Evolutionary conservation across 2,329 filamentous ascomycete genomes (phyloP), one percentile per base, ranked within the genome.

Genomic region (Colletotrichum tofieldiae): DNA sequence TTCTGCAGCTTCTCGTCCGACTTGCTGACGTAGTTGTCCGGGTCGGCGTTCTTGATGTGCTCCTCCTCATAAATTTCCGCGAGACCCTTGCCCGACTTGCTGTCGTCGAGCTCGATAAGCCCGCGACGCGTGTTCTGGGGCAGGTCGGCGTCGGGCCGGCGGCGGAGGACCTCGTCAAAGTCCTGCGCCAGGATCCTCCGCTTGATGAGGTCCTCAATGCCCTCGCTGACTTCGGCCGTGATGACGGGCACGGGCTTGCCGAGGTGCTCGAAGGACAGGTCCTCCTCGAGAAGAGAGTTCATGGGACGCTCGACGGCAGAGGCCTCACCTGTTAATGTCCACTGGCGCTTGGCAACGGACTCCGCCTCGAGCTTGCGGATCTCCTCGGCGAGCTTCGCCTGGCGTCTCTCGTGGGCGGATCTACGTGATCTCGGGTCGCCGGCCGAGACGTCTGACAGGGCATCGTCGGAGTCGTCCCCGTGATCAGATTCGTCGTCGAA

Each of bases 51-150:
- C 79, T 93, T 92, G 74, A 96, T 86, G 81, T 98, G 94, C 76
- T 98, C 95, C 79, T 96, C 93, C 83, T 98, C 96, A 84, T 98
- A 99, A 62, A 98, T 88, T 77, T 98, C 95, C 0, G 95, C 96
- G 16, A 99, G 90, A 74, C 94, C 92, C 82, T 97, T 93, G 79
- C 93, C 90, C n/a, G 92, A 90, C 82, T 98, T 98, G 76, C 88
- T 92, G 81, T 98, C 95, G 77, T 97, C 93, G 14, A 98, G 86
- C 74, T 96, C 93, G 72, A 96, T 87, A 45, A 93, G 90, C 3
- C 94, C 94, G 73, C 94, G 90, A 39, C 93, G 90, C 4, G 89
- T 86, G 74, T 86, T 85, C 23, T 85, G 83, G 43, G 91, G 90
- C 6, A 90, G 87, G 55, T 89, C 88, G 18, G 93, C 84, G 74